Evolutionary conservation across 140 eudicot genomes (phyloP).

Genomic region (Anethum foeniculum): DNA sequence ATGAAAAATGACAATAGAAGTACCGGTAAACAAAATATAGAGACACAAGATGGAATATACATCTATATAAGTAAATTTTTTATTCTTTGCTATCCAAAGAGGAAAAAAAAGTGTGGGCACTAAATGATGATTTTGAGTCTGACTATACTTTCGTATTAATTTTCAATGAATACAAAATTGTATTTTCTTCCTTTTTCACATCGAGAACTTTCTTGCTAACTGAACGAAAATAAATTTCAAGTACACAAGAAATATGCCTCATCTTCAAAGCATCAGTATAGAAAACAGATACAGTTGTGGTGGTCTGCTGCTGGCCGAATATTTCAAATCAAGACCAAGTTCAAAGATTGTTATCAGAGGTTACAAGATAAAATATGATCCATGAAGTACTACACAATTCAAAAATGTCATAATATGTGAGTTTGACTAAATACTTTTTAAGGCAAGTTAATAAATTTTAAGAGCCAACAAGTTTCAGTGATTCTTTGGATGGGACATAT

Average conservation of each 20-base stretch:
- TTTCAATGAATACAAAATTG: background rate
- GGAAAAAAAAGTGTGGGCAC: background rate
- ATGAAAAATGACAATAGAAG: background rate
- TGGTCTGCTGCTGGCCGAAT: background rate
- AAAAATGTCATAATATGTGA: background rate
- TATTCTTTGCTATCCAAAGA: background rate
- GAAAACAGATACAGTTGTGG: background rate
- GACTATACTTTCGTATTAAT: background rate
- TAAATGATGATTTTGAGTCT: background rate
- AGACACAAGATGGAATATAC: background rate
- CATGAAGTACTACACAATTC: background rate
- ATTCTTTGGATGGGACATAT: background rate
- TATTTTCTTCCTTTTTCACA: background rate
- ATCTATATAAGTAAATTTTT: background rate
- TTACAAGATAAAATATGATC: background rate
- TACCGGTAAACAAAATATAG: background rate
- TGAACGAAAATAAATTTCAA: background rate
- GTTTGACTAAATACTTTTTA: background rate
- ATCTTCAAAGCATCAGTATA: background rate
- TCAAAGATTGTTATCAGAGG: background rate
- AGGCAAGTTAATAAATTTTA: background rate
- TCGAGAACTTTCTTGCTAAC: no score
- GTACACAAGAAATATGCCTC: background rate
- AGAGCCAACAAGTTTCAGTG: background rate
- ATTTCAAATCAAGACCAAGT: background rate